Conservation (phyloP, 148 eudicot genomes). For the Arctostaphylos glauca region DNA sequence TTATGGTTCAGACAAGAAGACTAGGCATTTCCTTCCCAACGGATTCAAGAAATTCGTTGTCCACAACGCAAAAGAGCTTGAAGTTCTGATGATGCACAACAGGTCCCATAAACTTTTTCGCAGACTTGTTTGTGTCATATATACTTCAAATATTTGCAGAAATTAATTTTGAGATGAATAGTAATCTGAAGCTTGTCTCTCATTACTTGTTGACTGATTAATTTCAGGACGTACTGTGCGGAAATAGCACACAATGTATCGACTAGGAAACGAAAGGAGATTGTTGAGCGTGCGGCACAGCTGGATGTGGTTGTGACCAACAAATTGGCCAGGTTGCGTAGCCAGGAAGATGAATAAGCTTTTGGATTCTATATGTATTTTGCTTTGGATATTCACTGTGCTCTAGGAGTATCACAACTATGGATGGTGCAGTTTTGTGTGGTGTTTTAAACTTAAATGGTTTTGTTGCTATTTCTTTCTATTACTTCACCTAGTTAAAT, state of each 20-base stretch:
- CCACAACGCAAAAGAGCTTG: constrained; percentile 23
- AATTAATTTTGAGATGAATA: not conserved
- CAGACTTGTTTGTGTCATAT: not conserved
- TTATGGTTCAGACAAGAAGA: constrained; percentile 32
- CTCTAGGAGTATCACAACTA: not conserved
- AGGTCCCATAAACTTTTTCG: not conserved
- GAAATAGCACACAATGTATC: constrained; percentile 52
- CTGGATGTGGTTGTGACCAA: constrained; percentile 47
- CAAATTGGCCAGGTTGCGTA: constrained; percentile 47
- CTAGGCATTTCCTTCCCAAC: constrained; percentile 28
- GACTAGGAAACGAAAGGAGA: constrained; percentile 42
- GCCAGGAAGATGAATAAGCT: constrained; percentile 48
- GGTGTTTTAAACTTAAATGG: not conserved
- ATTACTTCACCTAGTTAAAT: not conserved
- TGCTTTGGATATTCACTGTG: not conserved
- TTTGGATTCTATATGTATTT: not conserved
- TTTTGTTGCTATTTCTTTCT: not conserved
- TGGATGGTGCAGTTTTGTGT: not conserved
- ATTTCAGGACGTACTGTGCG: constrained; percentile 44
- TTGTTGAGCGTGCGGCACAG: constrained; percentile 50
- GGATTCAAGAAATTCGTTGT: constrained; percentile 33
- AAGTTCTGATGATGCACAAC: constrained; percentile 22
- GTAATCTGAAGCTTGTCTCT: not conserved
- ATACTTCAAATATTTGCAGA: not conserved
- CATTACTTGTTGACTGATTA: not conserved